A percentile compares a stretch with the other conserved stretches of the same genome.
Conservation (phyloP, 345 rosid species). For the Raphanus raphanistrum region DNA sequence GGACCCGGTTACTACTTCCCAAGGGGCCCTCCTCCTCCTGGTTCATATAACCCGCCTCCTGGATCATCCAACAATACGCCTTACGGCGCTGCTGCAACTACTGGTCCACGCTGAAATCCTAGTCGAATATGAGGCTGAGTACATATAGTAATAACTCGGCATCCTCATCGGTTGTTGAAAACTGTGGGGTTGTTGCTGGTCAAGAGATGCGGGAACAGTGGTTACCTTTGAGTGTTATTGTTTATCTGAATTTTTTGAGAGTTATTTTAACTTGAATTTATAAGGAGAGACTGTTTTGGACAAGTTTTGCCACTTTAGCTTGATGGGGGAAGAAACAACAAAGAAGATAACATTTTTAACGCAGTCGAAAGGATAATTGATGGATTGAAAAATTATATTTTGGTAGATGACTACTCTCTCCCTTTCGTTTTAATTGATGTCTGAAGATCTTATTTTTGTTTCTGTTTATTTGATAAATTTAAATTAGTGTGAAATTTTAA, state of each 20-base stretch:
- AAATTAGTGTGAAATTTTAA: no score
- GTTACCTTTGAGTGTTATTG: background rate
- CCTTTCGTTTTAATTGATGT: no score
- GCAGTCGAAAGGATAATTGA: no score
- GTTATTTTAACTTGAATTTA: background rate
- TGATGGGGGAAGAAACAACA: background rate
- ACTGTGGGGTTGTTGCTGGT: conserved; percentile 1
- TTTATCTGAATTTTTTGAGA: background rate
- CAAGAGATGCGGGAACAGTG: background rate
- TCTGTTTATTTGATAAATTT: no score
- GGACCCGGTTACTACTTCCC: conserved; percentile 49
- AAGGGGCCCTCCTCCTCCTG: conserved; percentile 30
- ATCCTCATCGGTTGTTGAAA: background rate
- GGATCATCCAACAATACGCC: conserved; percentile 50
- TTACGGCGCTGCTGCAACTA: conserved; percentile 65
- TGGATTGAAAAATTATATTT: no score
- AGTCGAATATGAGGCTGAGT: conserved; percentile 50
- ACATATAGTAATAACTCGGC: conserved; percentile 18
- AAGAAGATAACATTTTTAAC: no score
- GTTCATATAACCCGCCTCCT: conserved; percentile 15
- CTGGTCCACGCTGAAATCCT: conserved; percentile 58
- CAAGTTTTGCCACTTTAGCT: background rate
- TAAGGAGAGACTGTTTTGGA: background rate
- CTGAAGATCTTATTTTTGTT: no score
- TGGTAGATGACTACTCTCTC: no score